phyloP scores from a whole-genome alignment of 441 rosid species.

The Pelargonium cotyledonis region DNA sequence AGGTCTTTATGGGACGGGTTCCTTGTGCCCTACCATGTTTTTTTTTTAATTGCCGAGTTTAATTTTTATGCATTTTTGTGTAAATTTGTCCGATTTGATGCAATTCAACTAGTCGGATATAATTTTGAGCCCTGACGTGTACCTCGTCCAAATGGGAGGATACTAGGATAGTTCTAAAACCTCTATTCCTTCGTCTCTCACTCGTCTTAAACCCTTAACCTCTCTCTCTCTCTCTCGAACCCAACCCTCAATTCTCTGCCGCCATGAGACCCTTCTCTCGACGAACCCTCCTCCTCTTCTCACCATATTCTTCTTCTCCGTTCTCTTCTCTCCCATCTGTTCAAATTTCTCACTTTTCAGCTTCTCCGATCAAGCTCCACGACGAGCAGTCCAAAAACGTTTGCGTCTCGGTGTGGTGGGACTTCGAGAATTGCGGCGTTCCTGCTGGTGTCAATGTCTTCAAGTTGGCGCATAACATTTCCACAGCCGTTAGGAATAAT shows the following conservation, averaged over 20 bases:
- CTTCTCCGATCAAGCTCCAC: conserved; percentile 17
- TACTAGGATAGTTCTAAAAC: too few species aligned
- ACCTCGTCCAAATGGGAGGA: too few species aligned
- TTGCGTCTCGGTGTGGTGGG: conserved; percentile 93
- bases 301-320: not conserved
- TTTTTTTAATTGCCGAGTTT: too few species aligned
- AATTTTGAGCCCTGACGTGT: too few species aligned
- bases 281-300: conserved; percentile 6
- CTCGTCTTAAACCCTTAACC: too few species aligned
- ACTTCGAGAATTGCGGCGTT: conserved; percentile 73
- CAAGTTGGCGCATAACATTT: conserved; percentile 46
- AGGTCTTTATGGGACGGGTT: too few species aligned
- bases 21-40: too few species aligned
- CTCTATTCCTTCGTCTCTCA: too few species aligned
- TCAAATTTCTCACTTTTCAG: conserved; percentile 33
- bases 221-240: too few species aligned
- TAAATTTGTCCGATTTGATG: too few species aligned
- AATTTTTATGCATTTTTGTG: too few species aligned
- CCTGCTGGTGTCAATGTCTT: conserved; percentile 58
- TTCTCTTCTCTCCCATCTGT: not conserved
- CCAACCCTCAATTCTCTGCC: not conserved
- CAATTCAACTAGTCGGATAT: too few species aligned
- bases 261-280: conserved; percentile 15
- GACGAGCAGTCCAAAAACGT: conserved; percentile 51
- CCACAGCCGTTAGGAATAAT: conserved; percentile 54